Evolutionary conservation across 2,329 filamentous ascomycete species (phyloP).

Genomic region (Chaetothyriales sp.): DNA sequence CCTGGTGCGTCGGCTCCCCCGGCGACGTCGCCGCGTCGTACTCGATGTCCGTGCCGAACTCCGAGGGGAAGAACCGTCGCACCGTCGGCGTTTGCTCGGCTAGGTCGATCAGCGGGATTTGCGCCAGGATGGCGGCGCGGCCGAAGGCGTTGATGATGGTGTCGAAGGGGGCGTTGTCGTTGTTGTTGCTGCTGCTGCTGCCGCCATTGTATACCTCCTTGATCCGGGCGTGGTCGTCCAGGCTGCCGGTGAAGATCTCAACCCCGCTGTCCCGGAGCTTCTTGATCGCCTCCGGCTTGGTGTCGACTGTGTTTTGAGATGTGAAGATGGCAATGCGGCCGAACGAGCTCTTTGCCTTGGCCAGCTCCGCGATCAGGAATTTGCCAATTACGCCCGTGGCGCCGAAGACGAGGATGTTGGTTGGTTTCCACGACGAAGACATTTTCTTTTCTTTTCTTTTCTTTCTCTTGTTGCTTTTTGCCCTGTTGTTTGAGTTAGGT

Average conservation of each 20-base stretch:
- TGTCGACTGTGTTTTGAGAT: conserved; percentile 34
- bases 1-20: conserved; percentile 51
- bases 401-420: conserved; percentile 37
- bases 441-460: background rate
- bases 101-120: conserved; percentile 45
- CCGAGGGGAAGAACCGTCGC: conserved; percentile 50
- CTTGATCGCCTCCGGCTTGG: conserved; percentile 36
- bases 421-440: background rate
- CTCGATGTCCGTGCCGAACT: conserved; percentile 52
- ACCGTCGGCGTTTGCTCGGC: conserved; percentile 39
- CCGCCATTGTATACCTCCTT: conserved; percentile 37
- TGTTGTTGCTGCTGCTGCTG: conserved; percentile 10
- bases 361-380: conserved; percentile 35
- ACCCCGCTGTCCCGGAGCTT: conserved; percentile 32
- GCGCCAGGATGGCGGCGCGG: conserved; percentile 42
- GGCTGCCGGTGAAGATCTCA: conserved; percentile 41
- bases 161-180: conserved; percentile 28
- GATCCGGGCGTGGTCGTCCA: conserved; percentile 37
- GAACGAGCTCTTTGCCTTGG: conserved; percentile 31
- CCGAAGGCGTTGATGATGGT: conserved; percentile 52
- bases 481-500: too few species aligned
- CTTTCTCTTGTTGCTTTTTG: too few species aligned
- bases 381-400: conserved; percentile 38
- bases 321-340: conserved; percentile 42
- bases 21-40: conserved; percentile 39